These are phyloP conservation scores for Tausonia pullulans DNA, from an alignment of 1,284 basidiomycete genomes.

Conservation along the genomic window DNA sequence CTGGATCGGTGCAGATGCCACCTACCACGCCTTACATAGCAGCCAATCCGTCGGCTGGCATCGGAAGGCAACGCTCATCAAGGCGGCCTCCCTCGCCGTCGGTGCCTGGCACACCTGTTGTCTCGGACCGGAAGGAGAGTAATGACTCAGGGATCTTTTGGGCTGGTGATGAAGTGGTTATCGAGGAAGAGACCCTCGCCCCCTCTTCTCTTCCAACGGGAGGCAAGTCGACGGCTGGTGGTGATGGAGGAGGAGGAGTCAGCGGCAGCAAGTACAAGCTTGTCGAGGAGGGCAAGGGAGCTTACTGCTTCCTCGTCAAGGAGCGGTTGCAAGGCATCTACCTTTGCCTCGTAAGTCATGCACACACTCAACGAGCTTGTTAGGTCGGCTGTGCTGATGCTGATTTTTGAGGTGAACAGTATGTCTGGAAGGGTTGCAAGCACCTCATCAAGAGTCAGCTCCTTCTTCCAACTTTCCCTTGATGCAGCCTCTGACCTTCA, in stretches of 20 bases:
- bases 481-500: slow-evolving; percentile 5
- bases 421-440: slow-evolving; percentile 36
- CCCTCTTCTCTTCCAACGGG: neutral
- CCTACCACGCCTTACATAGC: neutral
- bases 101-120: neutral
- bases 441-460: slow-evolving; percentile 31
- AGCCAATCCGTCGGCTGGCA: neutral
- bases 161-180: neutral
- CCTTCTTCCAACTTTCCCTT: neutral
- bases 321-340: slow-evolving; percentile 46
- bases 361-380: neutral
- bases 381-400: neutral
- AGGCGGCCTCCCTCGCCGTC: neutral
- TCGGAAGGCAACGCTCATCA: neutral
- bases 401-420: slow-evolving; percentile 15
- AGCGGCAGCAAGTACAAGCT: neutral
- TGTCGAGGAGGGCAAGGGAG: slow-evolving; percentile 22
- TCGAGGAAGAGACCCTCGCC: neutral
- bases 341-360: slow-evolving; percentile 24
- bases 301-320: slow-evolving; percentile 44
- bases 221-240: neutral
- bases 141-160: neutral
- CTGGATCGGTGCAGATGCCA: neutral
- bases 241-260: neutral
- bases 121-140: neutral